Conservation (phyloP, 305 asterid genomes). For the Solanum hybrid region DNA sequence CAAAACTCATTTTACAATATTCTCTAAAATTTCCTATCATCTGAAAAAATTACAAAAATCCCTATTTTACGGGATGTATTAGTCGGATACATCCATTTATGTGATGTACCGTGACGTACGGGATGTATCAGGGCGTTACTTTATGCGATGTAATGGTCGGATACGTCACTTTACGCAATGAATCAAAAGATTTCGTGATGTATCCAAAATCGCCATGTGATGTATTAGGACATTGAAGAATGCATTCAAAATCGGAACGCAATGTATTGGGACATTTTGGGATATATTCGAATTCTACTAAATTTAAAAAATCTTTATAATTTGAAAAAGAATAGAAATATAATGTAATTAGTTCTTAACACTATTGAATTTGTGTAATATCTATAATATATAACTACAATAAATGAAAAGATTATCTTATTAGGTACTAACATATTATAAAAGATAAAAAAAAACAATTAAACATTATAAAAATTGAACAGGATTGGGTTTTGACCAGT, state of each 20-base stretch:
- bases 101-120: too few relatives aligned
- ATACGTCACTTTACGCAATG: too few relatives aligned
- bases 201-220: too few relatives aligned
- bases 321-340: too few relatives aligned
- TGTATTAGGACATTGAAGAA: not conserved
- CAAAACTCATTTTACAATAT: not conserved
- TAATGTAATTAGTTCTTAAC: not conserved
- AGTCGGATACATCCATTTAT: not conserved
- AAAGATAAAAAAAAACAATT: not conserved
- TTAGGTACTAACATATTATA: not conserved
- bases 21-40: not conserved
- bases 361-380: not conserved
- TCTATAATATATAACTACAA: not conserved
- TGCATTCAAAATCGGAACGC: too few relatives aligned
- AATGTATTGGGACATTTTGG: not conserved
- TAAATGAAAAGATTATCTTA: not conserved
- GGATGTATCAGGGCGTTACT: too few relatives aligned
- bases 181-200: not conserved
- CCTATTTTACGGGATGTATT: not conserved
- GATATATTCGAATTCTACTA: not conserved
- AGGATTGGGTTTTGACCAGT: not conserved
- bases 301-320: too few relatives aligned
- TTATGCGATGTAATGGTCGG: too few relatives aligned
- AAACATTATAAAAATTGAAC: not conserved
- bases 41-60: not conserved